Conservation (phyloP, 495 filamentous ascomycete genomes). For the Umbilicaria muhlenbergii region DNA sequence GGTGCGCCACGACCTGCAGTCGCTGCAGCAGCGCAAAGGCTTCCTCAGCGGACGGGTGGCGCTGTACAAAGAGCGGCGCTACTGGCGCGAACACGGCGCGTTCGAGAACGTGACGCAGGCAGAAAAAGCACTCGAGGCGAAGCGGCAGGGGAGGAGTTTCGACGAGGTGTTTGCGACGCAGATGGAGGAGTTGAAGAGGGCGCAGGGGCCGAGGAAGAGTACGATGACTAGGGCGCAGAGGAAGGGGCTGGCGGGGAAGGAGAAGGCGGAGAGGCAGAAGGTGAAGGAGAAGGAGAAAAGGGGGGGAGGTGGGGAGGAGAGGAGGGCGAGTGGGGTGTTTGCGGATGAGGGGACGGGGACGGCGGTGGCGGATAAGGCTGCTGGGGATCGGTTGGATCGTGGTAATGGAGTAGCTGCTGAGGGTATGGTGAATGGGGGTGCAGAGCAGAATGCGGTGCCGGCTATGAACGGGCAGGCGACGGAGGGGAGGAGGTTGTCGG, state of each 20-base stretch:
- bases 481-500: too few relatives aligned
- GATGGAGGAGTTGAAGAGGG: conserved; percentile 5
- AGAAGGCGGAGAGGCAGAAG: conserved; percentile 6
- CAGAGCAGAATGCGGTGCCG: too few relatives aligned
- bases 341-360: neutral
- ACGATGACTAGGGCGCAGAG: conserved; percentile 12
- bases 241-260: conserved; percentile 7
- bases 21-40: conserved; percentile 16
- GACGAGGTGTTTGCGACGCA: conserved; percentile 10
- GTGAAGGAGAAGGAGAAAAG: neutral
- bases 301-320: neutral
- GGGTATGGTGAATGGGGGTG: neutral
- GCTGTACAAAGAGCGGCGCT: conserved; percentile 14
- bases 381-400: too few relatives aligned
- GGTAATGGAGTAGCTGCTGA: neutral
- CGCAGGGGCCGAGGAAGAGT: conserved; percentile 4
- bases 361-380: too few relatives aligned
- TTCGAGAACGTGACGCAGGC: conserved; percentile 31
- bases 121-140: conserved; percentile 23
- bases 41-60: conserved; percentile 15
- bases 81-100: conserved; percentile 17
- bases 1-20: conserved; percentile 23
- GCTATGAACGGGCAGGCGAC: too few relatives aligned
- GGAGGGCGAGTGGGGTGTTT: neutral
- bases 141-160: conserved; percentile 16